Percentiles rank a stretch among this genome's conserved stretches.
These are phyloP conservation scores for Neurospora sp. DNA, from an alignment of 495 filamentous ascomycete genomes.

Conservation along the genomic window DNA sequence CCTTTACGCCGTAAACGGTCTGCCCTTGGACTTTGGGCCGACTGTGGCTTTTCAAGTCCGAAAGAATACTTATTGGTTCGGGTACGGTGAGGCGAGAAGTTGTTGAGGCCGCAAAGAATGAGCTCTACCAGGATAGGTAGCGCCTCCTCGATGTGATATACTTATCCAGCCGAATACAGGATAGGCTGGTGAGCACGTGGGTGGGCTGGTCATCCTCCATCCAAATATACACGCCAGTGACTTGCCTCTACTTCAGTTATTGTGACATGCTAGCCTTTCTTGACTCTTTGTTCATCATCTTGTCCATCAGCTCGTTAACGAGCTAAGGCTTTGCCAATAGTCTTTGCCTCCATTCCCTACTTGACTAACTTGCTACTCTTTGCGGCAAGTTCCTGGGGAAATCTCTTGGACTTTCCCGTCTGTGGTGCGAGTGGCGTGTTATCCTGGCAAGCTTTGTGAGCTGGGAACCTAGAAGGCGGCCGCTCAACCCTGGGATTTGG, in stretches of 20 bases:
- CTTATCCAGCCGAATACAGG: background rate
- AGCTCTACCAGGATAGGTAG: background rate
- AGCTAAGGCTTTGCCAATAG: background rate
- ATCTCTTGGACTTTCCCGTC: background rate
- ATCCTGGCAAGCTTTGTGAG: background rate
- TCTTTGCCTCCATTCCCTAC: background rate
- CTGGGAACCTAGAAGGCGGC: background rate
- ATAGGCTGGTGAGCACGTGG: background rate
- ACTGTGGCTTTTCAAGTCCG: background rate
- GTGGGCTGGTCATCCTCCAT: background rate
- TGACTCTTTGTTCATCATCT: background rate
- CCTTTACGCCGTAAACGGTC: background rate
- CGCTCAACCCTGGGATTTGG: background rate
- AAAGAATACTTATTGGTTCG: background rate
- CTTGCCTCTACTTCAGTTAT: background rate
- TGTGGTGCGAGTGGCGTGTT: background rate
- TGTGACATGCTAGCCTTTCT: background rate
- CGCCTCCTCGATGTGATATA: background rate
- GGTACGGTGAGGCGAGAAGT: background rate
- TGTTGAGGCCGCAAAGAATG: background rate
- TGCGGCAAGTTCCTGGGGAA: background rate
- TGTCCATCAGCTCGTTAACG: background rate
- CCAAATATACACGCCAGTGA: background rate
- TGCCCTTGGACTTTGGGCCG: background rate
- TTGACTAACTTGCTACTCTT: background rate